Percentiles rank a stretch among this genome's conserved stretches.
Conservation (phyloP, 2,329 filamentous ascomycete species). For the Cercospora zeae-maydis region DNA sequence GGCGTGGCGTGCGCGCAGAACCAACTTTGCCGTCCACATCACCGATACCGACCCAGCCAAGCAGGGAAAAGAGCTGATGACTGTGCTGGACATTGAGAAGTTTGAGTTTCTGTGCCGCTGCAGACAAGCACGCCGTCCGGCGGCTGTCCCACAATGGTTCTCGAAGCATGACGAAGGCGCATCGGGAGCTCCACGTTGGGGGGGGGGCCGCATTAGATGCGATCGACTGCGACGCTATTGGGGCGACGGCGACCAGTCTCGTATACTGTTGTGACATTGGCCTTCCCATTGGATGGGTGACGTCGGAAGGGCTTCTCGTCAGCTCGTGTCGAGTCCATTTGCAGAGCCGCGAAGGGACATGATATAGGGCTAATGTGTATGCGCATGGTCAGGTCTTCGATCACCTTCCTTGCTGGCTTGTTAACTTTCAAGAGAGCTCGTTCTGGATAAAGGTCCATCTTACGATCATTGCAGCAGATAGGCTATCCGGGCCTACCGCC, state of each 20-base stretch:
- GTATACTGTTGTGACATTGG: conserved; percentile 1
- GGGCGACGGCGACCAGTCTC: conserved; percentile 2
- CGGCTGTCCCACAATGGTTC: neutral
- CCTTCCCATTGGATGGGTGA: conserved; percentile 12
- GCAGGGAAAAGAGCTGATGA: neutral
- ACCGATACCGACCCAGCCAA: neutral
- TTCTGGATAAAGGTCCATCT: neutral
- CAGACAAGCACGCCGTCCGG: conserved; percentile 1
- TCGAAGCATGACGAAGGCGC: conserved; percentile 5
- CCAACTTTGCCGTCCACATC: neutral
- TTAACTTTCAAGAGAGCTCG: neutral
- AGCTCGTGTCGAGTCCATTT: neutral
- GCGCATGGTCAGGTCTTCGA: neutral
- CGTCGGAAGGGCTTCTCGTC: conserved; percentile 7
- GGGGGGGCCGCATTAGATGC: neutral
- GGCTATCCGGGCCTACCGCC: neutral
- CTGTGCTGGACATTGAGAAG: too few species aligned
- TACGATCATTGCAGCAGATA: conserved; percentile 1
- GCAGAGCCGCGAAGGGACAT: neutral
- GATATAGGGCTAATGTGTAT: neutral
- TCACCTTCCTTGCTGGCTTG: neutral
- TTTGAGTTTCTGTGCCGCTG: conserved; percentile 4
- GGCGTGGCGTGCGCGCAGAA: conserved; percentile 1
- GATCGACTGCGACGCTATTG: conserved; percentile 7
- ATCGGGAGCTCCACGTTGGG: conserved; percentile 11